Conservation (phyloP, 495 filamentous ascomycete species). For the Apiosordaria backusii region DNA sequence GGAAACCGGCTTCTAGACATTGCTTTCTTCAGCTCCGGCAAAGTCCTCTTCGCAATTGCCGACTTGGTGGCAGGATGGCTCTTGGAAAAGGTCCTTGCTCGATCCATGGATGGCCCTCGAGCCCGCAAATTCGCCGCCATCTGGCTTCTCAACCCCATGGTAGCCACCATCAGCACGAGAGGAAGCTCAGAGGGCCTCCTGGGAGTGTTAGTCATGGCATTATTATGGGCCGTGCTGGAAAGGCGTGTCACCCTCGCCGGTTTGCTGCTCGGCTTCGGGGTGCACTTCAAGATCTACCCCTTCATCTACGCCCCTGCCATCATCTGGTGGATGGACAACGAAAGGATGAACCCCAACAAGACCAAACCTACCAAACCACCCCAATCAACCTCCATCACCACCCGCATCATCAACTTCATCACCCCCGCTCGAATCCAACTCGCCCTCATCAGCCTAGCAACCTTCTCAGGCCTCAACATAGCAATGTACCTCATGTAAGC, state of each 20-base stretch:
- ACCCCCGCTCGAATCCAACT: constrained; percentile 61
- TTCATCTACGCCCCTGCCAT: constrained; percentile 89
- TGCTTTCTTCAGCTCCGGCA: constrained; percentile 78
- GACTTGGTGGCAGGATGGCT: constrained; percentile 87
- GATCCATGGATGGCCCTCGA: constrained; percentile 26
- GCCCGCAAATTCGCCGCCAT: constrained; percentile 74
- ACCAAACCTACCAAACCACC: background rate
- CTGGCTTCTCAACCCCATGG: constrained; percentile 97
- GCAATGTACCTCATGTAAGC: constrained; percentile 77
- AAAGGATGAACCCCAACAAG: background rate
- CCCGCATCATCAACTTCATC: constrained; percentile 44
- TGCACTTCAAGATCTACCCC: constrained; percentile 98
- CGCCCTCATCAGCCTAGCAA: constrained; percentile 59
- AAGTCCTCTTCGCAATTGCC: constrained; percentile 75
- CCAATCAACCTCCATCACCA: background rate
- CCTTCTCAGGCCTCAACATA: constrained; percentile 68
- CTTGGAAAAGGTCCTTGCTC: constrained; percentile 45
- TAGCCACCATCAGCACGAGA: constrained; percentile 89
- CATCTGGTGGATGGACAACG: constrained; percentile 71
- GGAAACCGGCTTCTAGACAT: constrained; percentile 28
- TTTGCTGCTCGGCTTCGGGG: constrained; percentile 70
- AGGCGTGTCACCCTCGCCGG: constrained; percentile 62
- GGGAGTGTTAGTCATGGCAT: constrained; percentile 71
- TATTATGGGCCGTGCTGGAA: constrained; percentile 75
- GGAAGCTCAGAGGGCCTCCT: constrained; percentile 91